Conservation (phyloP, 257 asterid species). For the Solanum lycopersicoides region DNA sequence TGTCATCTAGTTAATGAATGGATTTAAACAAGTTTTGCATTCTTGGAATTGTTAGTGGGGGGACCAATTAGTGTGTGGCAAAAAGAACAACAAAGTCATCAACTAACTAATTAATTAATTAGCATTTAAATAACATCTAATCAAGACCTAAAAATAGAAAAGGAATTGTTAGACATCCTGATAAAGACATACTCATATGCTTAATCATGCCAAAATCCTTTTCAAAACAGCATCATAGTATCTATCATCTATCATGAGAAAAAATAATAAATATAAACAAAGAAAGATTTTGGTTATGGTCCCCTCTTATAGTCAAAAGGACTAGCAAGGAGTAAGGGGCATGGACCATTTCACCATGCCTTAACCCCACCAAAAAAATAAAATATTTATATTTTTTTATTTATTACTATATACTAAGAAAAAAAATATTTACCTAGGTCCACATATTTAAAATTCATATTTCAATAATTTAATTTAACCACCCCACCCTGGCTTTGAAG, state of each 20-base stretch:
- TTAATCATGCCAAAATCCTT: slow-evolving; percentile 16
- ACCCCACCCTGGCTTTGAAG: too few species aligned
- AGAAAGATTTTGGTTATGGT: background rate
- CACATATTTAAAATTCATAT: slow-evolving; percentile 23
- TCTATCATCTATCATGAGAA: slow-evolving; percentile 30
- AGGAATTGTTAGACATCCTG: background rate
- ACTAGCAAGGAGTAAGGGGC: slow-evolving; percentile 5
- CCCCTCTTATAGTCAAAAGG: slow-evolving; percentile 1
- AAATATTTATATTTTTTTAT: background rate
- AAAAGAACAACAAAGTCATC: background rate
- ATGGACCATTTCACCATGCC: slow-evolving; percentile 36
- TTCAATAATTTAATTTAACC: background rate
- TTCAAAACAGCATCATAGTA: slow-evolving; percentile 17
- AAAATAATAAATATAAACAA: background rate
- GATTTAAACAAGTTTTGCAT: background rate
- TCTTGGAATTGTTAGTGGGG: background rate
- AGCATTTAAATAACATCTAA: background rate
- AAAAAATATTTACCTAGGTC: slow-evolving; percentile 8
- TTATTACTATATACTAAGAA: background rate
- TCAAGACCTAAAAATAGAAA: background rate
- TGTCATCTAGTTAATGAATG: background rate
- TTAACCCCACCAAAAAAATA: background rate
- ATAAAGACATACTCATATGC: background rate
- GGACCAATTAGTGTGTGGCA: background rate
- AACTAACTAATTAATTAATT: background rate